phyloP scores from a whole-genome alignment of 805 yeast genomes.

The Saturnispora sekii region DNA sequence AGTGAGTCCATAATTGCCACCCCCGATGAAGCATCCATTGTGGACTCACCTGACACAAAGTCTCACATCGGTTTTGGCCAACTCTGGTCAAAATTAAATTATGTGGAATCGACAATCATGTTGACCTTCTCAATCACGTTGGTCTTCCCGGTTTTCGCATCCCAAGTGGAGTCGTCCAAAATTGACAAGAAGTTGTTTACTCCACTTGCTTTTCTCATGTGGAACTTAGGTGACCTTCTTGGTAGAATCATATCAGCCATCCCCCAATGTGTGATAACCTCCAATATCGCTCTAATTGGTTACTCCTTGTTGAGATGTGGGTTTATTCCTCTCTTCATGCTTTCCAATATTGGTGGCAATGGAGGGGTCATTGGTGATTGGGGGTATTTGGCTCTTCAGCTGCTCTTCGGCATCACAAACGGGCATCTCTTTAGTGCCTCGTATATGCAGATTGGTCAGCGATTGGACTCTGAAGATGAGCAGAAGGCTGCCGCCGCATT shows the following conservation, averaged over 20 bases:
- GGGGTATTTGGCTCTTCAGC: constrained; percentile 60
- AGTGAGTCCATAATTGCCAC: constrained; percentile 2
- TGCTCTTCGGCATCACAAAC: constrained; percentile 74
- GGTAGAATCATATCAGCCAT: constrained; percentile 66
- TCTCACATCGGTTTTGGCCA: constrained; percentile 29
- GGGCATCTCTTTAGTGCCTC: constrained; percentile 78
- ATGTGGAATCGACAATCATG: constrained; percentile 61
- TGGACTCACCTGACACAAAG: neutral
- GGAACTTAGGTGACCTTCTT: constrained; percentile 84
- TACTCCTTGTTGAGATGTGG: constrained; percentile 48
- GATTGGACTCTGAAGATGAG: constrained; percentile 42
- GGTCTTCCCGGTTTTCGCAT: constrained; percentile 85
- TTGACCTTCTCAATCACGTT: constrained; percentile 66
- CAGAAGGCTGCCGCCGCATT: constrained; percentile 92
- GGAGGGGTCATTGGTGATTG: constrained; percentile 43
- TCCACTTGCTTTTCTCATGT: constrained; percentile 70
- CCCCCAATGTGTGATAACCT: constrained; percentile 31
- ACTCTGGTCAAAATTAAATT: constrained; percentile 53
- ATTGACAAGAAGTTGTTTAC: constrained; percentile 38
- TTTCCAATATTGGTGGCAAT: constrained; percentile 47
- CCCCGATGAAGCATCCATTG: no score
- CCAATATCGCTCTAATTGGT: constrained; percentile 35
- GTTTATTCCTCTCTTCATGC: constrained; percentile 63
- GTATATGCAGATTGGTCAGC: constrained; percentile 33
- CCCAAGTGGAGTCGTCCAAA: constrained; percentile 42